phyloP scores from a whole-genome alignment of 2,329 filamentous ascomycete species.

The Exophiala lecanii-corni region DNA sequence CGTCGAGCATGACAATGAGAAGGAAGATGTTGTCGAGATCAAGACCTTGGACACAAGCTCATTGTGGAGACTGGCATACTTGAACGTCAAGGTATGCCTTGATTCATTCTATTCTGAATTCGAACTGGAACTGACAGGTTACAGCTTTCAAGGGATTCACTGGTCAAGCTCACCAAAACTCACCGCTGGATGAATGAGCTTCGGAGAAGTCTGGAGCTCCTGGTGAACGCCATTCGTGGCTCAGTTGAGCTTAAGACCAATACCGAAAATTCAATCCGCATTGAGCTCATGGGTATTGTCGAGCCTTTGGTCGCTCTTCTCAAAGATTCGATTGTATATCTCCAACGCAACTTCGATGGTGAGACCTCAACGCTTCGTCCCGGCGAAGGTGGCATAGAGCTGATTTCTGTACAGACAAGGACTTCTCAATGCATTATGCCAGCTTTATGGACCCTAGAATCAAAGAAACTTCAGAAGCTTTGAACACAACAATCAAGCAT shows the following conservation, averaged over 20 bases:
- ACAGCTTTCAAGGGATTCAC: slow-evolving; percentile 4
- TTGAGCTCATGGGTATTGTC: slow-evolving; percentile 5
- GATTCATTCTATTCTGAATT: too few relatives aligned
- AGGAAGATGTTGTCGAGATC: slow-evolving; percentile 4
- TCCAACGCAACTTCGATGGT: slow-evolving; percentile 7
- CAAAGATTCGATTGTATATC: slow-evolving; percentile 2
- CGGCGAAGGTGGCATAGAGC: neutral
- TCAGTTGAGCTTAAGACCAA: slow-evolving; percentile 2
- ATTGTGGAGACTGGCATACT: slow-evolving; percentile 6
- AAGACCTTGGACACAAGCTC: slow-evolving; percentile 6
- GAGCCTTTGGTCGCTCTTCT: slow-evolving; percentile 6
- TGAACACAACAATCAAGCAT: slow-evolving; percentile 7
- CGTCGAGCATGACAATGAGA: neutral
- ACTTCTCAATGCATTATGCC: slow-evolving; percentile 2
- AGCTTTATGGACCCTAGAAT: slow-evolving; percentile 3
- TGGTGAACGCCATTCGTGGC: slow-evolving; percentile 3
- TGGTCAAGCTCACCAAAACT: slow-evolving; percentile 4
- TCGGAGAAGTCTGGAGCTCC: slow-evolving; percentile 6
- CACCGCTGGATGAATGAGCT: slow-evolving; percentile 9
- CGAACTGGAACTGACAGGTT: too few relatives aligned
- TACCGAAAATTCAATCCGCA: slow-evolving; percentile 7
- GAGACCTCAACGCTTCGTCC: neutral
- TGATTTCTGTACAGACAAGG: neutral
- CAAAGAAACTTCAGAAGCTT: slow-evolving; percentile 2
- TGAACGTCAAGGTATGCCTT: slow-evolving; percentile 6